Evolutionary conservation across 441 rosid genomes (phyloP).

Genomic region (Melastoma candidum): DNA sequence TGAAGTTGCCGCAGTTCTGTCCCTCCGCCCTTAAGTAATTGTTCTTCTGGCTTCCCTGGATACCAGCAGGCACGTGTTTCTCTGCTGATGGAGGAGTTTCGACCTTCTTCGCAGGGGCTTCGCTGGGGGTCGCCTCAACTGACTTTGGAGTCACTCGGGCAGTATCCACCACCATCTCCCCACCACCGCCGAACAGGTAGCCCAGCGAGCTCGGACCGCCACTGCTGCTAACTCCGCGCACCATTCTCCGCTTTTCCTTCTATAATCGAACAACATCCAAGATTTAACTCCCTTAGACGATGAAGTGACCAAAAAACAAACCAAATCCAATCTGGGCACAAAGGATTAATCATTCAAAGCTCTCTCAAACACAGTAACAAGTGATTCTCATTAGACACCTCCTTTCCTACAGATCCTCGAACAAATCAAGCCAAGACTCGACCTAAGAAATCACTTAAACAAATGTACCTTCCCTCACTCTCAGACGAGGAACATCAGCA

Average conservation of each 20-base stretch:
- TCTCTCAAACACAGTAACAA: too few relatives aligned
- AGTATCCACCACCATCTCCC: conserved; percentile 18
- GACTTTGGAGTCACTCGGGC: conserved; percentile 16
- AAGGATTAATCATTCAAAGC: too few relatives aligned
- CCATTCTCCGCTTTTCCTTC: conserved; percentile 21
- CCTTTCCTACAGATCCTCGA: too few relatives aligned
- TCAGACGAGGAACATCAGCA: too few relatives aligned
- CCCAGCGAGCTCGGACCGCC: conserved; percentile 68
- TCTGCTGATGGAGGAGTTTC: conserved; percentile 14
- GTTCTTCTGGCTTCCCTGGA: conserved; percentile 28
- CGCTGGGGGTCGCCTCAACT: conserved; percentile 7
- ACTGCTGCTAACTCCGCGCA: conserved; percentile 57
- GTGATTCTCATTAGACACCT: too few relatives aligned
- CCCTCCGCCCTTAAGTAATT: conserved; percentile 41
- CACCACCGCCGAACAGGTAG: conserved; percentile 52
- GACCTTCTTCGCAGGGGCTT: conserved; percentile 8
- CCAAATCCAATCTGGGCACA: too few relatives aligned
- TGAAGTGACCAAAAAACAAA: too few relatives aligned
- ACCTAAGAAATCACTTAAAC: too few relatives aligned
- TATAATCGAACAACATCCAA: too few relatives aligned
- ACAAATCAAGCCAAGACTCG: too few relatives aligned
- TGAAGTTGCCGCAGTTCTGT: conserved; percentile 43
- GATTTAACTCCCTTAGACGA: too few relatives aligned
- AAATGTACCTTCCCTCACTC: too few relatives aligned
- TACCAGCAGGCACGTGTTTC: conserved; percentile 43